Evolutionary conservation across 176 grass and related monocot species (phyloP).

Genomic region (Tillandsia leiboldiana): DNA sequence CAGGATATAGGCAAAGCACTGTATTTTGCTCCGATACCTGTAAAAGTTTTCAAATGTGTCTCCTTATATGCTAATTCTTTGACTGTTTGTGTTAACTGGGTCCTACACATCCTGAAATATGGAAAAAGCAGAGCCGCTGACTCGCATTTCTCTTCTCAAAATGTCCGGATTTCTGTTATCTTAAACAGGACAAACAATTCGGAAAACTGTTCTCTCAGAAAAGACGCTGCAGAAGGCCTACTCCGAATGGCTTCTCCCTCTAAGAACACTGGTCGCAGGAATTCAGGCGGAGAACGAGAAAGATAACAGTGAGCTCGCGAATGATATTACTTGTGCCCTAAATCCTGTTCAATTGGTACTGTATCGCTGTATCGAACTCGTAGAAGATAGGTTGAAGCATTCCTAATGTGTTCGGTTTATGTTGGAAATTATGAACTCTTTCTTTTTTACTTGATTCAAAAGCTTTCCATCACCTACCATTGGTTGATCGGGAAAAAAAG

Average conservation of each 20-base stretch:
- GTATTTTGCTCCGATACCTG: too few species aligned
- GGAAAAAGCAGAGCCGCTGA: too few species aligned
- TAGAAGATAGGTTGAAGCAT: constrained; percentile 47
- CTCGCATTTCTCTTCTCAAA: too few species aligned
- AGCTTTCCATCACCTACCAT: too few species aligned
- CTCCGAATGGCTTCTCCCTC: constrained; percentile 71
- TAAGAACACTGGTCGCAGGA: constrained; percentile 33
- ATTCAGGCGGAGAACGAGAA: constrained; percentile 39
- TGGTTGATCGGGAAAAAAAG: too few species aligned
- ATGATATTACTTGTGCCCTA: constrained; percentile 39
- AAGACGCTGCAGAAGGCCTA: constrained; percentile 39
- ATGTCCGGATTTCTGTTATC: constrained; percentile 4
- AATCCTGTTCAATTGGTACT: constrained; percentile 75
- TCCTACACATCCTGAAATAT: too few species aligned
- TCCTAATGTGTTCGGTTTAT: constrained; percentile 2
- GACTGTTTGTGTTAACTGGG: too few species aligned
- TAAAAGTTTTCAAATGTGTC: too few species aligned
- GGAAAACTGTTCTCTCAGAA: constrained; percentile 29
- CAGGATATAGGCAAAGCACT: too few species aligned
- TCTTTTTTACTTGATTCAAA: background rate
- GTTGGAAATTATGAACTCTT: background rate
- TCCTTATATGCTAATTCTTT: too few species aligned
- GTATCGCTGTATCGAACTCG: constrained; percentile 73
- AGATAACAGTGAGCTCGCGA: constrained; percentile 21
- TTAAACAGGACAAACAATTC: constrained; percentile 33